phyloP scores from a whole-genome alignment of 192 early-diverging fungal genomes.

The Coemansia nantahalensis region DNA sequence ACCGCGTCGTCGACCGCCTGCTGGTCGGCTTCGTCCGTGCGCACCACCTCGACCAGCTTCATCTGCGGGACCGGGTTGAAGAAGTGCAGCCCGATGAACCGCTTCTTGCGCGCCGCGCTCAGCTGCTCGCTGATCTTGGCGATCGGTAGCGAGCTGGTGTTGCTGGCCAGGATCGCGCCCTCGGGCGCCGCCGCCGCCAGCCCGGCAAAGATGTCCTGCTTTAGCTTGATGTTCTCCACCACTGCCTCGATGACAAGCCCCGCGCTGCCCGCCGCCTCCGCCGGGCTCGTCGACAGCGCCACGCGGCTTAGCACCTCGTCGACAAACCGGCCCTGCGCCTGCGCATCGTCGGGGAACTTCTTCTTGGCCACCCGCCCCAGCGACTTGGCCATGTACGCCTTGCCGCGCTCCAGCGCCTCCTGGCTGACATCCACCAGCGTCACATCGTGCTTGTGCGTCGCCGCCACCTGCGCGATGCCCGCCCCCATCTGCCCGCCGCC shows the following conservation, averaged over 20 bases:
- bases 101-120: constrained; percentile 47
- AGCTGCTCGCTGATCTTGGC: constrained; percentile 72
- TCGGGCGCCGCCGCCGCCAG: constrained; percentile 72
- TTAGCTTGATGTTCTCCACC: constrained; percentile 88
- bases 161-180: constrained; percentile 80
- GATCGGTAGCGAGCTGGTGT: constrained; percentile 91
- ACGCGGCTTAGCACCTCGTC: constrained; percentile 70
- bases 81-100: constrained; percentile 90
- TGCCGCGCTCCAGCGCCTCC: constrained; percentile 72
- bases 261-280: constrained; percentile 57
- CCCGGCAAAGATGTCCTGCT: constrained; percentile 75
- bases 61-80: constrained; percentile 99
- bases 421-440: constrained; percentile 82
- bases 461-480: constrained; percentile 87
- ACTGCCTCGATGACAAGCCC: constrained; percentile 95
- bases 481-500: constrained; percentile 89
- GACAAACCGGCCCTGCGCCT: constrained; percentile 64
- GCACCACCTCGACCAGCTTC: constrained; percentile 95
- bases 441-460: constrained; percentile 74
- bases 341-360: constrained; percentile 72
- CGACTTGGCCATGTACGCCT: constrained; percentile 80
- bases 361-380: constrained; percentile 88
- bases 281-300: constrained; percentile 61
- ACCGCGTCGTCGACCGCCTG: constrained; percentile 63
- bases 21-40: constrained; percentile 61